A percentile compares a stretch with the other conserved stretches of the same genome.
Conservation (phyloP, 805 yeast genomes). For the Pichia rugopelliculosa region DNA sequence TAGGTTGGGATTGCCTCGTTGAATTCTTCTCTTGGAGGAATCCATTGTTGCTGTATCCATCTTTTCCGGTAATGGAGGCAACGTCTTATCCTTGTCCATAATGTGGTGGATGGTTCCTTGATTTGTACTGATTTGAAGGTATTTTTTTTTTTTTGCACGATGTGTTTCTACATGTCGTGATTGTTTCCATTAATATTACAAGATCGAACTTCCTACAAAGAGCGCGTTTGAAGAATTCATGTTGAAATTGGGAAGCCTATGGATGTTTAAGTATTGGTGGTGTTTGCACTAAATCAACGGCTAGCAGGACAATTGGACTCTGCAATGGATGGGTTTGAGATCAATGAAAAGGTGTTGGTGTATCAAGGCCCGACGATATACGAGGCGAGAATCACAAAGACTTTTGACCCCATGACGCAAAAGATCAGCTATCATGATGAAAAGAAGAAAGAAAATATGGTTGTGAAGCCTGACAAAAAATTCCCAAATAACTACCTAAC, state of each 20-base stretch:
- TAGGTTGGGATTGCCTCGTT: background rate
- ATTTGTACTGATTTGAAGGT: too few relatives aligned
- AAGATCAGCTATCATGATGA: conserved; percentile 25
- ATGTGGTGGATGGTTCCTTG: too few relatives aligned
- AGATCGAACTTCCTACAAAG: too few relatives aligned
- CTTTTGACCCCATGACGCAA: conserved; percentile 47
- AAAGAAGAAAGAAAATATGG: conserved; percentile 33
- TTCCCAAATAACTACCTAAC: conserved; percentile 16
- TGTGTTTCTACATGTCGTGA: too few relatives aligned
- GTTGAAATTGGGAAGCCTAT: background rate
- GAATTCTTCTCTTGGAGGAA: background rate
- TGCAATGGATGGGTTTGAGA: conserved; percentile 8
- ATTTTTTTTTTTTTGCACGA: too few relatives aligned
- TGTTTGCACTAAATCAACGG: too few relatives aligned
- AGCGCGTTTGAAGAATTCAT: background rate
- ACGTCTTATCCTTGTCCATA: background rate
- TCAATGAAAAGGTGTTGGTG: conserved; percentile 48
- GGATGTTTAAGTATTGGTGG: background rate
- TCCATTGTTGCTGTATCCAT: background rate
- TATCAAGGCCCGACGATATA: conserved; percentile 87
- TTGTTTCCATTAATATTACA: too few relatives aligned
- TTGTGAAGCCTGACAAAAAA: conserved; percentile 17
- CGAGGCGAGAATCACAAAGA: conserved; percentile 72
- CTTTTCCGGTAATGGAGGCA: background rate
- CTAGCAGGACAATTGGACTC: background rate